Evolutionary conservation across 805 yeast genomes (phyloP).

Genomic region (Candida sakaeoensis): DNA sequence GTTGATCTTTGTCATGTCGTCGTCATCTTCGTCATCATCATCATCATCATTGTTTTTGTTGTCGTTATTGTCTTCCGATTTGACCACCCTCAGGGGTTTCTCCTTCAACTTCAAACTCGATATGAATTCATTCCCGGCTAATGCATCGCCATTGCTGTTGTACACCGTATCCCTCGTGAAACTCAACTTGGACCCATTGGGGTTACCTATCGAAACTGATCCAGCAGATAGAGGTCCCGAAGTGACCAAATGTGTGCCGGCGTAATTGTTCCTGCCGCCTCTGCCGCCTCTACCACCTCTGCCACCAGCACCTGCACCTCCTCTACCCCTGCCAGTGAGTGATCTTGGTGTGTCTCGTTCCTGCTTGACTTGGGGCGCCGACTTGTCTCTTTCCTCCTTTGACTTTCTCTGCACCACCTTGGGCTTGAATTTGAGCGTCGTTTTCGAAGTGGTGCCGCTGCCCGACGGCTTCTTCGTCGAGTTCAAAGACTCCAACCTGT

Average conservation of each 20-base stretch:
- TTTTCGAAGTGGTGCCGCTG: conserved; percentile 36
- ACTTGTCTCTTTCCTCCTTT: conserved; percentile 78
- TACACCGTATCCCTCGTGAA: conserved; percentile 29
- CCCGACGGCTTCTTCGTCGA: conserved; percentile 21
- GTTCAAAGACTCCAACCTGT: conserved; percentile 40
- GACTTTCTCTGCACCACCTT: conserved; percentile 81
- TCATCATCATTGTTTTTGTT: conserved; percentile 21
- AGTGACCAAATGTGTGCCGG: conserved; percentile 61
- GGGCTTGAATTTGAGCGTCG: conserved; percentile 75
- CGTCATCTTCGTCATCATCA: conserved; percentile 43
- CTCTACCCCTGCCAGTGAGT: conserved; percentile 24
- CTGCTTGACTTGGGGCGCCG: conserved; percentile 53
- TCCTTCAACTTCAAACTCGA: conserved; percentile 32
- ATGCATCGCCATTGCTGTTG: conserved; percentile 16
- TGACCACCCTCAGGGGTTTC: conserved; percentile 14
- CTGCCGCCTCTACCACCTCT: conserved; percentile 35
- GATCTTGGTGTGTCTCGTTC: conserved; percentile 23
- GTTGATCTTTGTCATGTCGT: conserved; percentile 47
- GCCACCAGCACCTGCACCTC: conserved; percentile 29
- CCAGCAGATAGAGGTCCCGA: conserved; percentile 76
- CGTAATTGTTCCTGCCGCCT: conserved; percentile 34
- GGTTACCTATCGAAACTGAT: conserved; percentile 43
- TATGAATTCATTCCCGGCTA: conserved; percentile 41
- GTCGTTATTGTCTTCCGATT: conserved; percentile 14
- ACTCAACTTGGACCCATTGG: conserved; percentile 22